Conservation (phyloP, 148 eudicot genomes). For the Rhododendron molle region DNA sequence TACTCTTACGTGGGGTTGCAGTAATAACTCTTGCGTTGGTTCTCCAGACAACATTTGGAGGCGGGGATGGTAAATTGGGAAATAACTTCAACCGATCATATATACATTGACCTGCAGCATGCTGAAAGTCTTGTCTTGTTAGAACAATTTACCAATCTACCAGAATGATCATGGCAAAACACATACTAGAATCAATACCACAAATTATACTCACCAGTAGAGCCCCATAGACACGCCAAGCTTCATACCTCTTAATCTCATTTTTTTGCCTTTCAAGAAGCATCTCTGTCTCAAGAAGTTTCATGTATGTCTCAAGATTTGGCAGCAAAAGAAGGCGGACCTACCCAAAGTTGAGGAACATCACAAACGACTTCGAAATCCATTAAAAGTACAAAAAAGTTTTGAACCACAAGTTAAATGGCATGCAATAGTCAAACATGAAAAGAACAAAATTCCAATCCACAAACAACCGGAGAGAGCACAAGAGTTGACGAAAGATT, state of each 20-base stretch:
- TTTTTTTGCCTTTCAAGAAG: conserved; percentile 58
- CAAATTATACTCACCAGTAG: conserved; percentile 48
- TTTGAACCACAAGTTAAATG: background rate
- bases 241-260: conserved; percentile 70
- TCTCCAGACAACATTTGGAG: conserved; percentile 32
- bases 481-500: background rate
- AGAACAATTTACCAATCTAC: background rate
- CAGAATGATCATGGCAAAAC: background rate
- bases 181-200: background rate
- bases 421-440: background rate
- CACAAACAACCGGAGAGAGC: background rate
- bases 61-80: conserved; percentile 47
- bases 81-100: conserved; percentile 60
- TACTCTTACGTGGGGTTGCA: conserved; percentile 31
- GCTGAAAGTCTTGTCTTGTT: conserved; percentile 29
- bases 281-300: conserved; percentile 75
- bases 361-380: background rate
- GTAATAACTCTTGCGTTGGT: conserved; percentile 37
- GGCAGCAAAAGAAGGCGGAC: conserved; percentile 68
- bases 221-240: conserved; percentile 81
- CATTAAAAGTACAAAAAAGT: background rate
- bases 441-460: background rate
- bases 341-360: conserved; percentile 23
- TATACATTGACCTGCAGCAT: conserved; percentile 63
- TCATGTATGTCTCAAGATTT: conserved; percentile 60